These are phyloP conservation scores for Microdochium nivale DNA, from an alignment of 2,329 filamentous ascomycete genomes.

Conservation along the genomic window DNA sequence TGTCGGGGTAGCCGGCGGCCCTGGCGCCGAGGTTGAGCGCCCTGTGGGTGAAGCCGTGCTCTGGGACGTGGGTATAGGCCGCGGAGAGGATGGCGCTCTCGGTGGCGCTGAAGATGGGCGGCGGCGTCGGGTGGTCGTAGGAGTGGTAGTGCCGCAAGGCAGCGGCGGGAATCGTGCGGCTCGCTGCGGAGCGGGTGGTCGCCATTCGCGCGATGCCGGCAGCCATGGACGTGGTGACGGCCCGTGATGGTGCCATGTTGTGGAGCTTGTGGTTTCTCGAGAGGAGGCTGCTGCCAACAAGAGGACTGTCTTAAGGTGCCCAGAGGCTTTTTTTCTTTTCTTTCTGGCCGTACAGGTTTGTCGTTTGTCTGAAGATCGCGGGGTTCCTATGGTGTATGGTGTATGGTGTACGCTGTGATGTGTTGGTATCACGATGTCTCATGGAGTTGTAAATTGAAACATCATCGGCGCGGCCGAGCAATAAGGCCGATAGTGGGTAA, in stretches of 20 bases:
- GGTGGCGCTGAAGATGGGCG: constrained; percentile 53
- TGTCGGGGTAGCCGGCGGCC: constrained; percentile 79
- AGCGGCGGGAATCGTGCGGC: neutral
- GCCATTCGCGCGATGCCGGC: neutral
- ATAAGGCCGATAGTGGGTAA: too few relatives aligned
- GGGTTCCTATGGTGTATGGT: too few relatives aligned
- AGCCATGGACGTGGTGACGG: constrained; percentile 1
- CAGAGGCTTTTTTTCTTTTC: too few relatives aligned
- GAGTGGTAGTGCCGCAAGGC: constrained; percentile 55
- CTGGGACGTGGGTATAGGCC: constrained; percentile 70
- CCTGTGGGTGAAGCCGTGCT: constrained; percentile 70
- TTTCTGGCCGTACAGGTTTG: too few relatives aligned
- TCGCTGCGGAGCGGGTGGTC: neutral
- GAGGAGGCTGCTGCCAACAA: neutral
- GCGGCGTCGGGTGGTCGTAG: constrained; percentile 54
- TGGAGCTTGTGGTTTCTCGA: neutral
- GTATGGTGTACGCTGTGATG: too few relatives aligned
- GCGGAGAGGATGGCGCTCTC: constrained; percentile 74
- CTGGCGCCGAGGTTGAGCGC: constrained; percentile 70
- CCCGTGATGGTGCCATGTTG: neutral
- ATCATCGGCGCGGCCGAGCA: too few relatives aligned
- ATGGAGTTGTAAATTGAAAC: too few relatives aligned
- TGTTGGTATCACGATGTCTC: too few relatives aligned
- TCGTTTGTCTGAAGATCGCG: too few relatives aligned
- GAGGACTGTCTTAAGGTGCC: neutral